These are phyloP conservation scores for Colletotrichum sp. DNA, from an alignment of 2,329 filamentous ascomycete species.

Conservation along the genomic window DNA sequence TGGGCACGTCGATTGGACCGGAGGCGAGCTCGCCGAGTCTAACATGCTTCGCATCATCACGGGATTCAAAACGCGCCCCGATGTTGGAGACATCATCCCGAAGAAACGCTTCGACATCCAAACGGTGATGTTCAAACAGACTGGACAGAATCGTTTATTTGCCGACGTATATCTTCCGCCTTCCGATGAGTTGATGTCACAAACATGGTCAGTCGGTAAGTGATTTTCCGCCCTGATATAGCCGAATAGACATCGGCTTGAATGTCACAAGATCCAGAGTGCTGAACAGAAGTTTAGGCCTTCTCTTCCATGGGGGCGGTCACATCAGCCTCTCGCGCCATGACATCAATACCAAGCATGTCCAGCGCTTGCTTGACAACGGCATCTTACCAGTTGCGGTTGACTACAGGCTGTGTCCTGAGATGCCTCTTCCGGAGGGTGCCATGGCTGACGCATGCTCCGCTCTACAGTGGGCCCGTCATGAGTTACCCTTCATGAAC, in stretches of 20 bases:
- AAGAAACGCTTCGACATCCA: neutral
- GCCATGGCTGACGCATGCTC: constrained; percentile 49
- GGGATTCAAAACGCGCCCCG: neutral
- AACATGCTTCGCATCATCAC: neutral
- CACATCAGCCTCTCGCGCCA: constrained; percentile 42
- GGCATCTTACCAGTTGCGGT: constrained; percentile 52
- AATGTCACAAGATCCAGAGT: neutral
- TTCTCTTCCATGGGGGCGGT: constrained; percentile 43
- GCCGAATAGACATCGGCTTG: neutral
- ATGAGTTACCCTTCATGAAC: constrained; percentile 32
- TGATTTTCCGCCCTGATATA: neutral
- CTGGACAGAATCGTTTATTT: neutral
- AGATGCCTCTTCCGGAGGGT: constrained; percentile 47
- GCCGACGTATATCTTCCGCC: neutral
- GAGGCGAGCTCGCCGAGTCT: neutral
- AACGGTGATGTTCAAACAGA: neutral
- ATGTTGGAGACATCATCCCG: neutral
- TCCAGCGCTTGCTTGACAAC: constrained; percentile 34
- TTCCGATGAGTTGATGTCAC: constrained; percentile 11
- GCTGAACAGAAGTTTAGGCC: neutral
- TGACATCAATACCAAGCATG: constrained; percentile 41
- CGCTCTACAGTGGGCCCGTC: constrained; percentile 43
- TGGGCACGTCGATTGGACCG: neutral
- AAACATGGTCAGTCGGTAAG: neutral
- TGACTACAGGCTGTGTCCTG: constrained; percentile 57